These are phyloP conservation scores for Nemania sp. DNA, from an alignment of 2,329 filamentous ascomycete species.

Conservation along the genomic window DNA sequence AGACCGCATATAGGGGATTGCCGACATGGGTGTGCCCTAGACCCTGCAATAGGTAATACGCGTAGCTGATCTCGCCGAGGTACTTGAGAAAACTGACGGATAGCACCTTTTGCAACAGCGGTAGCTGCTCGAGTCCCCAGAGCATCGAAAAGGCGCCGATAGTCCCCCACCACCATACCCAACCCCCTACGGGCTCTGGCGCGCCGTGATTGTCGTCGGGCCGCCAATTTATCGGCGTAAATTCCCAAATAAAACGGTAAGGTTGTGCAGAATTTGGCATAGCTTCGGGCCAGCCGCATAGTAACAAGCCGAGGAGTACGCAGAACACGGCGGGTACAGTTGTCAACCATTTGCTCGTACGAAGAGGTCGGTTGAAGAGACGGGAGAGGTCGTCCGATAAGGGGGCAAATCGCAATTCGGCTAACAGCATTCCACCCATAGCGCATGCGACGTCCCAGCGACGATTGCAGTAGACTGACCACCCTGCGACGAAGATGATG, in stretches of 20 bases:
- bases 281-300: constrained; percentile 21
- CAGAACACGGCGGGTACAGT: constrained; percentile 15
- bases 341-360: constrained; percentile 20
- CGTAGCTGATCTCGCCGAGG: constrained; percentile 25
- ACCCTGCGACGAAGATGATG: constrained; percentile 18
- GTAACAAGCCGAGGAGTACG: constrained; percentile 14
- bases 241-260: constrained; percentile 18
- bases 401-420: constrained; percentile 22
- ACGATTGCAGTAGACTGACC: constrained; percentile 22
- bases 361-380: constrained; percentile 18
- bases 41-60: constrained; percentile 24
- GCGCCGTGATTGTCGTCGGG: constrained; percentile 15
- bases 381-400: constrained; percentile 20
- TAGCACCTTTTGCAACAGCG: constrained; percentile 17
- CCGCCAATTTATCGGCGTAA: constrained; percentile 16
- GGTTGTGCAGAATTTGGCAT: constrained; percentile 16
- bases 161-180: constrained; percentile 25
- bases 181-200: constrained; percentile 22
- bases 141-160: constrained; percentile 20
- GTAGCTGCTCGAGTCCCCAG: constrained; percentile 23
- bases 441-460: constrained; percentile 22
- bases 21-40: constrained; percentile 20
- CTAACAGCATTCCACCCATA: constrained; percentile 22
- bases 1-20: constrained; percentile 11
- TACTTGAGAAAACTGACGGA: constrained; percentile 20